Conservation (phyloP, 345 rosid species). For the Clausena lansium region DNA sequence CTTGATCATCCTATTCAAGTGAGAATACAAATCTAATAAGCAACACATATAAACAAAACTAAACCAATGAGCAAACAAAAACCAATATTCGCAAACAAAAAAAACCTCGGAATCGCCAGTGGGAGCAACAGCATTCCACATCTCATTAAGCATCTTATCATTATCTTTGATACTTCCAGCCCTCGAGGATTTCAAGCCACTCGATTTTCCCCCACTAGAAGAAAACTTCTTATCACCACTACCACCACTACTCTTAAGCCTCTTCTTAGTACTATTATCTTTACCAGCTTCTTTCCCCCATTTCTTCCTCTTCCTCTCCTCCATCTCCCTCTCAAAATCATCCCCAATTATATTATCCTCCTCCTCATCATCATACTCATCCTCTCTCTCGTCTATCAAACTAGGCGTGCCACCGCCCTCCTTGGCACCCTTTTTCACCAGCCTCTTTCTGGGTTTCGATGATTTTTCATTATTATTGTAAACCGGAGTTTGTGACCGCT, state of each 20-base stretch:
- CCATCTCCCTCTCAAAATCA: slow-evolving; percentile 43
- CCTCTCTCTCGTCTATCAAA: slow-evolving; percentile 51
- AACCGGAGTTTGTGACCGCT: slow-evolving; percentile 67
- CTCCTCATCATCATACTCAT: slow-evolving; percentile 23
- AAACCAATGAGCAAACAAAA: neutral
- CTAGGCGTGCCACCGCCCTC: slow-evolving; percentile 14
- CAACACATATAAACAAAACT: neutral
- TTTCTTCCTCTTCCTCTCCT: slow-evolving; percentile 59
- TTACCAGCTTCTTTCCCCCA: slow-evolving; percentile 33
- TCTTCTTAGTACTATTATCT: slow-evolving; percentile 42
- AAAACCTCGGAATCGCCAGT: slow-evolving; percentile 79
- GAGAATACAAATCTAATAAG: neutral
- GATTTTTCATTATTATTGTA: slow-evolving; percentile 64
- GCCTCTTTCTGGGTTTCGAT: slow-evolving; percentile 73
- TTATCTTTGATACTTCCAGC: slow-evolving; percentile 35
- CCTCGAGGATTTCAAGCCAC: slow-evolving; percentile 36
- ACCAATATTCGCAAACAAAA: neutral
- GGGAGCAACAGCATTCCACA: slow-evolving; percentile 92
- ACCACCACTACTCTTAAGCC: slow-evolving; percentile 27
- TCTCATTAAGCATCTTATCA: slow-evolving; percentile 79
- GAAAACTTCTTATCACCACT: slow-evolving; percentile 34
- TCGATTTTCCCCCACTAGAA: slow-evolving; percentile 36
- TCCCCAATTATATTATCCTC: slow-evolving; percentile 27
- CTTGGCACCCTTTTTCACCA: slow-evolving; percentile 62
- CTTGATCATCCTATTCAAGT: slow-evolving; percentile 74